Base-by-base conservation (phyloP, 441 rosid genomes). In the Bruguiera hainesii region DNA sequence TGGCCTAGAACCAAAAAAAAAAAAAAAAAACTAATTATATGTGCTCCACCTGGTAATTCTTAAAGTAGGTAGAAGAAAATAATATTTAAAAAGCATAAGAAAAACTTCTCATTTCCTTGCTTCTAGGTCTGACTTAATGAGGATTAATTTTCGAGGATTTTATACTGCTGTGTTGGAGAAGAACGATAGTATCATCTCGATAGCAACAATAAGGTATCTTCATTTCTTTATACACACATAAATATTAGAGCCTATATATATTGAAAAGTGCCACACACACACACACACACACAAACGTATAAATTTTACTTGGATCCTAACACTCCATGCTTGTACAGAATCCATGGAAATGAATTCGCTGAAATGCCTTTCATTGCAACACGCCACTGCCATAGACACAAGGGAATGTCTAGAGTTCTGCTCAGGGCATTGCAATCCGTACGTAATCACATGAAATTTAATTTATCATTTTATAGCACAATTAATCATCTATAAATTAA, bases 301-400 rank as follows among this genome's bases (percentile, higher is more conserved):
- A 23, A 7, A 33, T 33, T 7, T 33, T 1, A 33, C 37, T 7
- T 50, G 7, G 16, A 2, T 8, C 21, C n/a, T 26, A 21, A 60
- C 6, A 53, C 28, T 16, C 4, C 9, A 16, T 37, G 10, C 11
- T 53, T 51, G 46, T 66, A 8, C 29, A 76, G 80, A 57, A 39
- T 76, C 7, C 71, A 72, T 18, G 74, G 76, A 11, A 46, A 26
- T 7, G 63, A 46, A 26, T 3, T 76, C 20, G 80, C 73, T 1
- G 78, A 77, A 64, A 74, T 70, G 75, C 75, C 81, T 2, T 71
- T 52, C 35, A 64, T 73, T 0, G 77, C 64, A 55, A 75, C 74
- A 18, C 49, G 56, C 11, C 15, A 2, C 1, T 16, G 20, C 8
- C 66, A 31, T 55, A 61, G 74, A 28, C 29, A 20, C 1, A 16